Base-by-base conservation (phyloP, 169 alveolate genomes). In the Toxoplasma gondii region DNA sequence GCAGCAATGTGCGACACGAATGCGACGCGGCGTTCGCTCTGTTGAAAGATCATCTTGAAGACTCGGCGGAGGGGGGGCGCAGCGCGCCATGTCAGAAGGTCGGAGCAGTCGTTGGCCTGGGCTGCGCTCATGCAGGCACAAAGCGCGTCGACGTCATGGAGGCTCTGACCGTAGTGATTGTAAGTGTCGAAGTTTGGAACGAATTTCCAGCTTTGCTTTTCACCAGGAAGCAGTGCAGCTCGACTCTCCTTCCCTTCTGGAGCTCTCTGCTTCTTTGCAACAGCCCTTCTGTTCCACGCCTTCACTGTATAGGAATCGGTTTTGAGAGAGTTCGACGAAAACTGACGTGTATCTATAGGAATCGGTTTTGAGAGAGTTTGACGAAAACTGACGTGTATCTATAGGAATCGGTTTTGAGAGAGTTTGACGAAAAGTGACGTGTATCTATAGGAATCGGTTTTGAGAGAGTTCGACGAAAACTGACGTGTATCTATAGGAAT, bases 41-140 rank as follows among this genome's bases (percentile, higher is more conserved):
- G n/a, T 96, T 99, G 78, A 94, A 97, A 81, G 99, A 98, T 83
- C 98, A 98, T 91, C 96, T 99, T n/a, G 99, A 98, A 88, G 91
- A 67, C 22, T 82, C 95, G 31, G 94, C 49, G 29, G 94, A 95
- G 1, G 95, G 78, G 1, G 78, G 78, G 44, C 91, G 86, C 69
- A 97, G 95, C 82, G 96, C 92, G 67, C 81, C 96, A 0, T 94
- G 80, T 34, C 91, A 86, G 38, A 94, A 88, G 64, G 88, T 93
- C 44, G 96, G 91, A 27, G 94, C 94, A 0, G 95, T 88, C 83
- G 78, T 94, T 44, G 95, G 96, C 29, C 98, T 99, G 74, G 99
- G 99, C 29, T 97, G 98, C 90, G 99, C 99, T 24, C 99, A 99
- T 94, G 99, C 99, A 34, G 99, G 99, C 12, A 97, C 99, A 49